Evolutionary conservation across 805 yeast genomes (phyloP).

Genomic region (Metschnikowia kofuensis): DNA sequence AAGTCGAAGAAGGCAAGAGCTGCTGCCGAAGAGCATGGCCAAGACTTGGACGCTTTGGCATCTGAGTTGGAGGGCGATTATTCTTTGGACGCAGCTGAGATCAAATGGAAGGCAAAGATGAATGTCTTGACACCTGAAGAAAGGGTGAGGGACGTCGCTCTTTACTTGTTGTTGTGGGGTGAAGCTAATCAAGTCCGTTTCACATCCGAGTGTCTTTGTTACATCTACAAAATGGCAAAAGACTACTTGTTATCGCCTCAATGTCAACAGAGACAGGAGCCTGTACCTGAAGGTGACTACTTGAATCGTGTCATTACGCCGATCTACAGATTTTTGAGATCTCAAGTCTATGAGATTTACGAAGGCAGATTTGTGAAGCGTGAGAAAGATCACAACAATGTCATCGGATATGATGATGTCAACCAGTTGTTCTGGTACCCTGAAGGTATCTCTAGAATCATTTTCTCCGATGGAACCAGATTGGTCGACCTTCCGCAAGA

Average conservation of each 20-base stretch:
- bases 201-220: conserved; percentile 78
- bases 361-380: conserved; percentile 83
- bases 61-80: conserved; percentile 77
- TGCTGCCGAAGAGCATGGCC: conserved; percentile 65
- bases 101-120: conserved; percentile 84
- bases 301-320: conserved; percentile 93
- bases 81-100: conserved; percentile 80
- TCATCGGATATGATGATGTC: conserved; percentile 95
- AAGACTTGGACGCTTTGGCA: conserved; percentile 58
- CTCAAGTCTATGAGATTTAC: conserved; percentile 76
- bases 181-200: conserved; percentile 94
- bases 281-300: conserved; percentile 87
- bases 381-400: conserved; percentile 77
- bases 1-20: conserved; percentile 74
- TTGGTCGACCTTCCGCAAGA: conserved; percentile 84
- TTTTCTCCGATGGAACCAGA: conserved; percentile 88
- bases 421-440: conserved; percentile 99
- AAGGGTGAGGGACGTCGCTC: conserved; percentile 73
- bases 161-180: conserved; percentile 81
- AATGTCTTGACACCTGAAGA: conserved; percentile 69
- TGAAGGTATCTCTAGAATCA: conserved; percentile 93
- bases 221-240: conserved; percentile 89
- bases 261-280: conserved; percentile 83
- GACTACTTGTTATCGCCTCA: conserved; percentile 87
- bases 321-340: conserved; percentile 71